Base-by-base conservation (phyloP, 768 basidiomycete genomes). In the Pisolithus orientalis region DNA sequence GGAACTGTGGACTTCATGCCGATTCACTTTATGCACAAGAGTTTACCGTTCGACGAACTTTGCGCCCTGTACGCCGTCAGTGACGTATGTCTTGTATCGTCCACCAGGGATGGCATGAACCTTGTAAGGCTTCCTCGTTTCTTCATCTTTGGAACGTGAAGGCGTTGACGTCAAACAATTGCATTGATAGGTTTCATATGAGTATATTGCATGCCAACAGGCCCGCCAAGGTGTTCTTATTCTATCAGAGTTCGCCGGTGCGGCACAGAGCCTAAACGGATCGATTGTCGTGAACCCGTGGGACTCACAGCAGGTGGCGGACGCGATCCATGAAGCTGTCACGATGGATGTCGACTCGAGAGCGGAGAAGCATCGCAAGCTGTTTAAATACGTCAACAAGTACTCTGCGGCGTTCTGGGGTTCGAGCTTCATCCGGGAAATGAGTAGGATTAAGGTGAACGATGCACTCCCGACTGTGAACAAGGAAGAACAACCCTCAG, bases 1-100 rank as follows among this genome's bases (percentile, higher is more conserved):
- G 96, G 96, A 29, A 98, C 96, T 1, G 94, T 98, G 64, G 96
- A 99, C 61, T 98, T 95, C 67, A 96, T 97, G 92, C 96, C 96
- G 6, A 98, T 99, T 54, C 96, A 98, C 70, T 98, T 96, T 70
- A 92, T 98, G 91, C 95, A 98, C 79, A 94, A 94, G 71, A 87
- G 84, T 57, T 75, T 98, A 49, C 72, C 84, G 0, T 94, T 97
- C 64, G 91, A 96, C 65, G 96, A 99, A 65, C 80, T 99, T 7
- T 94, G 93, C 53, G 96, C 96, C n/a, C 79, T 99, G 50, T 99
- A 98, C 65, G 93, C 95, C 21, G 80, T 97, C 61, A 91, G 90
- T 64, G 96, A 98, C 63, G 95, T 94, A 34, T 98, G 95, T 66
- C 74, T 99, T 50, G 92, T 99, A 54, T 91, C 91, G 21, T 88